Evolutionary conservation across 2,329 filamentous ascomycete genomes (phyloP), one percentile per base, ranked within the genome.

Genomic region (Sporothrix pseudoabietina): DNA sequence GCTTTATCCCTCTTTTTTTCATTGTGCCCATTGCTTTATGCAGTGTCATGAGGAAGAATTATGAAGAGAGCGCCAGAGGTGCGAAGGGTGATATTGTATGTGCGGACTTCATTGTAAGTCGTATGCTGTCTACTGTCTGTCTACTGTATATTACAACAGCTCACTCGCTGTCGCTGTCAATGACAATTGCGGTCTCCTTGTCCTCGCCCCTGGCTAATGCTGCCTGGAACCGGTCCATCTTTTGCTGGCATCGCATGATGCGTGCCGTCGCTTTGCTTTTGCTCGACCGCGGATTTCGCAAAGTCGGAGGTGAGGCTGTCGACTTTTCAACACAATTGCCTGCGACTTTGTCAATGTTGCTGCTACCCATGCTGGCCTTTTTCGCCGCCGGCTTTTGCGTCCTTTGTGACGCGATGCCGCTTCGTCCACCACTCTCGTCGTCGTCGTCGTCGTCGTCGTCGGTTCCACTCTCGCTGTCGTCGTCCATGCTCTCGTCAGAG

Each of bases 1-100:
- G 75, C 74, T 77, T 57, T 77, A 65, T 47, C 69, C 49, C 71
- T 35, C 30, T 71, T 54, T 57, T 71, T 77, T 77, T 77, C 76
- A 75, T 76, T 77, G 69, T 73, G 73, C 14, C 44, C 69, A 71
- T 71, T 54, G 75, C 74, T 72, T 72, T 7, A 71, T 19, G 75
- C 74, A 72, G 73, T 69, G 75, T 41, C 71, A 73, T 71, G 73
- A 75, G 66, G 76, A 69, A 75, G 72, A 74, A 71, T 22, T 12
- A 16, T 22, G 12, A 22, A 19, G 1, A 22, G 26, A 14, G 63
- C 39, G 10, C 10, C 30, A 30, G 19, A 57, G 9, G n/a, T n/a
- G n/a, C 41, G 9, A 44, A n/a, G n/a, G n/a, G n/a, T n/a, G n/a
- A n/a, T n/a, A n/a, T n/a, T n/a, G 6, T 41, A 10, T 12, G 3